These are phyloP conservation scores for Boletales sp. DNA, from an alignment of 768 basidiomycete genomes.

Conservation along the genomic window DNA sequence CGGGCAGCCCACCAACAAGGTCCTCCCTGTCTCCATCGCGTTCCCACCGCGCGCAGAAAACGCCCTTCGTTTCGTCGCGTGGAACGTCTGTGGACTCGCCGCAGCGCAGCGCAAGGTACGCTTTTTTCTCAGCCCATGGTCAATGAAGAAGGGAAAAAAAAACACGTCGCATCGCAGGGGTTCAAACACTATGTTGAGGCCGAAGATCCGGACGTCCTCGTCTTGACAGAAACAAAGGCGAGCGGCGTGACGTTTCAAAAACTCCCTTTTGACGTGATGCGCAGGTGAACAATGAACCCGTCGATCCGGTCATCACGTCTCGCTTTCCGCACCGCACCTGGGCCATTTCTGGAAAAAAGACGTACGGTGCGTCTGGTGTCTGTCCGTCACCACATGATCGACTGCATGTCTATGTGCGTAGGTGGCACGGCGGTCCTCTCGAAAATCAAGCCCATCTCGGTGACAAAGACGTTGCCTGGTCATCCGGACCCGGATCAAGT, in stretches of 20 bases:
- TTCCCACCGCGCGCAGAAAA: constrained; percentile 50
- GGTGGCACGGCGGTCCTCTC: constrained; percentile 82
- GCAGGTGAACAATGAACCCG: constrained; percentile 70
- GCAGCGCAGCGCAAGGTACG: constrained; percentile 75
- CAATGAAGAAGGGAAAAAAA: no score
- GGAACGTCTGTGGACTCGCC: constrained; percentile 80
- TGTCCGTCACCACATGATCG: neutral
- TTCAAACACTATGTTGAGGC: constrained; percentile 81
- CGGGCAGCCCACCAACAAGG: constrained; percentile 71
- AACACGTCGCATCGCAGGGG: constrained; percentile 49
- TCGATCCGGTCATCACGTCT: constrained; percentile 50
- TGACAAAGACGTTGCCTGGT: constrained; percentile 66
- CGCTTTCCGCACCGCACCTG: constrained; percentile 73
- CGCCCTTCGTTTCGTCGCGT: constrained; percentile 57
- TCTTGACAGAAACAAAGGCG: constrained; percentile 87
- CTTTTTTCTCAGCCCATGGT: no score
- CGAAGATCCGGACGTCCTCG: constrained; percentile 80
- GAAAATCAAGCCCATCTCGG: constrained; percentile 66
- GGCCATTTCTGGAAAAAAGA: constrained; percentile 76
- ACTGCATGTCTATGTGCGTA: constrained; percentile 24
- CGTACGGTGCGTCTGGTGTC: constrained; percentile 53
- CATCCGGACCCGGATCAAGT: constrained; percentile 62
- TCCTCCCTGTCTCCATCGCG: constrained; percentile 56
- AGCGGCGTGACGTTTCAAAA: neutral
- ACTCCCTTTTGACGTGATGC: constrained; percentile 8